phyloP scores from a whole-genome alignment of 306 rosid genomes.

The Betula pendula region DNA sequence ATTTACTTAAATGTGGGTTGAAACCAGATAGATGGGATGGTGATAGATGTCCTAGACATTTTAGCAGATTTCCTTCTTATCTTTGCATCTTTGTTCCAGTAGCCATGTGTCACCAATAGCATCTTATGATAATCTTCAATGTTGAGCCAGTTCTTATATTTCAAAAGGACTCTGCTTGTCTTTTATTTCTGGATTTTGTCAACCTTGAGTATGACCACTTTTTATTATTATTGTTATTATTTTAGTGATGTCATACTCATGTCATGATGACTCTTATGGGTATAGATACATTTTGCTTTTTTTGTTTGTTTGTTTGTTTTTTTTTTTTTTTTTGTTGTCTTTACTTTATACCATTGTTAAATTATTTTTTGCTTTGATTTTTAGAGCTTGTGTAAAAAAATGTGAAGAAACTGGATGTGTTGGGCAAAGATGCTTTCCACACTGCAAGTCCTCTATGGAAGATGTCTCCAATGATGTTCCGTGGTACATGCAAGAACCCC shows the following conservation, averaged over 20 bases:
- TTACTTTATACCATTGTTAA: neutral
- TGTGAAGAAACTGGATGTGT: slow-evolving; percentile 72
- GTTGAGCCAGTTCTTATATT: neutral
- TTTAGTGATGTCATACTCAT: neutral
- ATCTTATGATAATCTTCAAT: neutral
- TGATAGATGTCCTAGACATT: neutral
- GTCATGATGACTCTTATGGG: neutral
- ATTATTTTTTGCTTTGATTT: slow-evolving; percentile 9
- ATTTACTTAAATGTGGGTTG: too few species aligned
- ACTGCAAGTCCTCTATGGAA: slow-evolving; percentile 50
- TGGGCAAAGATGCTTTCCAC: slow-evolving; percentile 55
- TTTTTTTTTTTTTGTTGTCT: neutral
- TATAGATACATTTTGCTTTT: neutral
- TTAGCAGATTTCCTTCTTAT: neutral
- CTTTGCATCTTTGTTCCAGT: neutral
- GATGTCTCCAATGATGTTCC: slow-evolving; percentile 37
- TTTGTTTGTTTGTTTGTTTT: neutral
- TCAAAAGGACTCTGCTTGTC: neutral
- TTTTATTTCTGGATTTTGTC: neutral
- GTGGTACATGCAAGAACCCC: slow-evolving; percentile 58
- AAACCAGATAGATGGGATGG: neutral
- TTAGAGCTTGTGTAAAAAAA: slow-evolving; percentile 57
- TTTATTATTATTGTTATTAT: neutral
- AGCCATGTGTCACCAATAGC: neutral
- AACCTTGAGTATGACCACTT: neutral